Evolutionary conservation across 257 asterid species (phyloP).

Genomic region (Striga asiatica): DNA sequence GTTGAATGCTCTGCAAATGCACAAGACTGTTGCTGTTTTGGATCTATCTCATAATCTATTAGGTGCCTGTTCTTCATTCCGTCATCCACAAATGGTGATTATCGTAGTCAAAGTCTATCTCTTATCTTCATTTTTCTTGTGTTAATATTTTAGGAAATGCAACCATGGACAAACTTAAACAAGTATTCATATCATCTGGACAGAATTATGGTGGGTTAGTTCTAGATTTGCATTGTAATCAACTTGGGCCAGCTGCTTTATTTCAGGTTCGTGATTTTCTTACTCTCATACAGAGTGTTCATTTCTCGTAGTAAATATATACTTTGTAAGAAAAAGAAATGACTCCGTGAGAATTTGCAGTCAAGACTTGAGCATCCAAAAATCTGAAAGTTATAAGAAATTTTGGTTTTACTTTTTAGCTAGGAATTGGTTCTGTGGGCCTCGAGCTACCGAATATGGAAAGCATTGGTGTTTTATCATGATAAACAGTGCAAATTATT

Average conservation of each 20-base stretch:
- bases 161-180: slow-evolving; percentile 65
- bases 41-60: slow-evolving; percentile 88
- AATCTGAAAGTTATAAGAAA: not conserved
- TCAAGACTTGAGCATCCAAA: too few species aligned
- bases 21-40: slow-evolving; percentile 65
- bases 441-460: not conserved
- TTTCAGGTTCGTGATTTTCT: slow-evolving; percentile 47
- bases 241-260: slow-evolving; percentile 75
- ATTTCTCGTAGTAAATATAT: not conserved
- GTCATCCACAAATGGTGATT: slow-evolving; percentile 1
- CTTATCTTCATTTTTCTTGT: slow-evolving; percentile 12
- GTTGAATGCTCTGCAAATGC: slow-evolving; percentile 64
- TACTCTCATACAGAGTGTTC: slow-evolving; percentile 1
- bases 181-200: slow-evolving; percentile 58
- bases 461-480: not conserved
- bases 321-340: not conserved
- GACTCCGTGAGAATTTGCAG: not conserved
- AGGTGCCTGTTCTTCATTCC: slow-evolving; percentile 37
- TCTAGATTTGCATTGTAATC: slow-evolving; percentile 75
- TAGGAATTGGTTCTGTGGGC: not conserved
- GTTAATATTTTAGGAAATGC: slow-evolving; percentile 54
- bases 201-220: slow-evolving; percentile 72
- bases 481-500: not conserved
- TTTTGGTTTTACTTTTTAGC: not conserved
- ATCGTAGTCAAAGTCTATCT: slow-evolving; percentile 3